A percentile compares a stretch with the other conserved stretches of the same genome.
Evolutionary conservation across 768 basidiomycete genomes (phyloP).

Genomic region (Exidia glandulosa): DNA sequence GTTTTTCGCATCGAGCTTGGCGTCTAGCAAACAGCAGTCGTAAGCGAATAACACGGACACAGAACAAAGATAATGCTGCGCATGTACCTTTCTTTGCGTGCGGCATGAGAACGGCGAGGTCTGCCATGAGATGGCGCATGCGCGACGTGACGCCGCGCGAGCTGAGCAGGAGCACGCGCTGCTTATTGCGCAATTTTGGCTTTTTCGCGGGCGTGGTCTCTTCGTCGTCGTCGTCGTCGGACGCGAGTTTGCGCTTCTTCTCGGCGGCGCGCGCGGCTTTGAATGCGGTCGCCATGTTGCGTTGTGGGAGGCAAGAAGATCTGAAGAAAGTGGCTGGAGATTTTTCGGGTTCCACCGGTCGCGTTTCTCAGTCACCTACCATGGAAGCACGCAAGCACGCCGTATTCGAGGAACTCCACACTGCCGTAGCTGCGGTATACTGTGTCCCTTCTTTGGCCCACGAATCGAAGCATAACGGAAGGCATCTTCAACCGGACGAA

Average conservation of each 20-base stretch:
- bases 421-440: too few species aligned
- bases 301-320: too few species aligned
- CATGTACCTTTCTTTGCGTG: conserved; percentile 90
- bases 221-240: conserved; percentile 21
- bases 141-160: conserved; percentile 92
- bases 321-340: too few species aligned
- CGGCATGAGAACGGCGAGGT: conserved; percentile 79
- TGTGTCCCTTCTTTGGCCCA: too few species aligned
- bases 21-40: conserved; percentile 42
- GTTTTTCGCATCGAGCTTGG: conserved; percentile 95
- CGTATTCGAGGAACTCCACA: too few species aligned
- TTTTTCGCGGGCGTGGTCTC: conserved; percentile 22
- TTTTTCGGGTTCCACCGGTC: too few species aligned
- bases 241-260: conserved; percentile 49
- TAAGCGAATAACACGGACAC: neutral
- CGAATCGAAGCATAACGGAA: too few species aligned
- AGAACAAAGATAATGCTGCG: neutral
- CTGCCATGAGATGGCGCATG: conserved; percentile 96
- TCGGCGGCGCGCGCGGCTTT: conserved; percentile 1
- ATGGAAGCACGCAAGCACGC: too few species aligned
- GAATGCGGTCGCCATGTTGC: neutral
- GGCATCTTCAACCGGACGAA: too few species aligned
- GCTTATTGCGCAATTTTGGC: conserved; percentile 80
- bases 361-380: too few species aligned
- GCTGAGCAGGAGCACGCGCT: conserved; percentile 84